These are phyloP conservation scores for Bigelowiella natans DNA, from an alignment of 78 protist genomes.

Conservation along the genomic window DNA sequence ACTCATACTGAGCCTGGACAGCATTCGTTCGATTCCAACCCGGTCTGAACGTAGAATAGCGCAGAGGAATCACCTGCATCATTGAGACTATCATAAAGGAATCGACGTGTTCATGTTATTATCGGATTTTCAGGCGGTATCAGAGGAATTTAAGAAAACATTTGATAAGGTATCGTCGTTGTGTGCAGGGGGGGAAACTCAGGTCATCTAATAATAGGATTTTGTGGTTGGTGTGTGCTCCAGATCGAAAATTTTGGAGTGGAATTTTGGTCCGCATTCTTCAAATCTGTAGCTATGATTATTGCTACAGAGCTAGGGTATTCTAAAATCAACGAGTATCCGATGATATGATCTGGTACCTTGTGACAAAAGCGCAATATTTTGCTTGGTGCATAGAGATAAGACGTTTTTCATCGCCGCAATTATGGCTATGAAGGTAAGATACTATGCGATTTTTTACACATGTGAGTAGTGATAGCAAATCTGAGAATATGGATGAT, in stretches of 20 bases:
- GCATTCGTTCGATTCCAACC: not conserved
- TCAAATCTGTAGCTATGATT: not conserved
- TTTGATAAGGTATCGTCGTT: not conserved
- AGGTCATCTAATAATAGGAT: not conserved
- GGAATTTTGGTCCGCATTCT: not conserved
- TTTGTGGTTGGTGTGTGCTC: not conserved
- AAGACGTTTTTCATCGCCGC: conserved; percentile 78
- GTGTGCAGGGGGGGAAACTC: not conserved
- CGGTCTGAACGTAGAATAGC: too few relatives aligned
- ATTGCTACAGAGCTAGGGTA: conserved; percentile 60
- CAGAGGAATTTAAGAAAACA: not conserved
- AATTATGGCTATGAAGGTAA: conserved; percentile 24
- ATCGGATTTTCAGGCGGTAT: too few relatives aligned
- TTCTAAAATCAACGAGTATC: too few relatives aligned
- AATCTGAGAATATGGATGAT: too few relatives aligned
- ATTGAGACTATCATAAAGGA: too few relatives aligned
- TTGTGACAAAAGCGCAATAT: too few relatives aligned
- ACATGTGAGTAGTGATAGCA: not conserved
- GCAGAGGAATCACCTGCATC: too few relatives aligned
- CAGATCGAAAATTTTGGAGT: not conserved
- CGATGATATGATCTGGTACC: too few relatives aligned
- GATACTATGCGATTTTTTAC: not conserved
- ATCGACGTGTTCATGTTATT: too few relatives aligned
- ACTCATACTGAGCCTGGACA: not conserved
- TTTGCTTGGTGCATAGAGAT: too few relatives aligned